Base-by-base conservation (phyloP, 768 basidiomycete species). In the Tulasnella sp. region DNA sequence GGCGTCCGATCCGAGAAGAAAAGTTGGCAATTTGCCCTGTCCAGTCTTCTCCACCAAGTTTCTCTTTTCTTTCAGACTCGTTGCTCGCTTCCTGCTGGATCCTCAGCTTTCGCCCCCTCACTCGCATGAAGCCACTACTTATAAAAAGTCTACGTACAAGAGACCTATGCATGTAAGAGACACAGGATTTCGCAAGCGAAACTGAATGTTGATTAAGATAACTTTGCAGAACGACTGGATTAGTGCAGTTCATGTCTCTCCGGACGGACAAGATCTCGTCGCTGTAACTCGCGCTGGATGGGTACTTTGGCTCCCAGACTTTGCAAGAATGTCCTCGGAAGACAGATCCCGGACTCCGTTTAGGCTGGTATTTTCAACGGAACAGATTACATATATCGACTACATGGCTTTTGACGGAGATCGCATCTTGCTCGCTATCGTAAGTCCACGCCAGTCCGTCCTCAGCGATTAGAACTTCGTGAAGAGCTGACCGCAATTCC, bases 231-330 rank as follows among this genome's bases (percentile, higher is more conserved):
- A 22, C 8, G 62, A 64, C 62, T 34, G 32, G 62, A 59, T 36
- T 42, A n/a, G 59, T 29, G 4, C 72, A 80, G 82, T 79, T 1
- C 83, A 83, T 72, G 81, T 81, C 0, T 82, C 82, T 5, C 77
- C 78, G 1, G 77, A 78, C 44, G 83, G 81, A 5, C 78, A 75
- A 32, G 78, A 82, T 70, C 71, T 83, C 52, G 81, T 77, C 11
- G 75, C 79, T 0, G 74, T 81, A 52, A 52, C 67, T 72, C 26
- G 36, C 17, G 72, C 37, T 1, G 62, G 62, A 12, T 64, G 62
- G 62, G 11, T 64, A 37, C 4, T 65, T 17, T 65, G 36, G 22
- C 16, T 40, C 8, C 64, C 64, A 26, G 64, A 65, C 64, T 29
- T 65, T 34, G 29, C 14, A 9, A 14, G 14, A 2, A 65, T 34